phyloP scores from a whole-genome alignment of 768 basidiomycete species.

The Leccinum incarnatum region DNA sequence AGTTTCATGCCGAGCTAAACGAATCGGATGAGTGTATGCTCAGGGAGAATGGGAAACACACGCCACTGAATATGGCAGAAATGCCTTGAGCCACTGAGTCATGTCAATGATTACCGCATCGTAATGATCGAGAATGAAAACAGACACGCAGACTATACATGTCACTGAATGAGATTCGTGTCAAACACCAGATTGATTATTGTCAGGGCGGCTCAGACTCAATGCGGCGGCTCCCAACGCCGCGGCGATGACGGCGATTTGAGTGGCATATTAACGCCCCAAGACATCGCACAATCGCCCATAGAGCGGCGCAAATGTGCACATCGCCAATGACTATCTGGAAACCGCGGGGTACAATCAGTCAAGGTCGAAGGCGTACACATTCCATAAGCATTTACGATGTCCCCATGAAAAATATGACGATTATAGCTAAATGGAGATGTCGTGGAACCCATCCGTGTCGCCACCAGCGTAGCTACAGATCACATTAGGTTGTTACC shows the following conservation, averaged over 20 bases:
- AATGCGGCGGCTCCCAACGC: conserved; percentile 62
- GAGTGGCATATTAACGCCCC: conserved; percentile 68
- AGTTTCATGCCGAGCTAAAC: conserved; percentile 68
- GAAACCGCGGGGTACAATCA: neutral
- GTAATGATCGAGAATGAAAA: conserved; percentile 12
- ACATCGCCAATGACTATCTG: conserved; percentile 74
- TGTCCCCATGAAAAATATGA: conserved; percentile 43
- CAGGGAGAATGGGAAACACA: conserved; percentile 33
- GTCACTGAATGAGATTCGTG: conserved; percentile 67
- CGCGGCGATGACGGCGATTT: conserved; percentile 58
- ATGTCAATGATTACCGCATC: conserved; percentile 13
- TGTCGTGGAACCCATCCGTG: conserved; percentile 43
- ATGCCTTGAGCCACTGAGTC: conserved; percentile 64
- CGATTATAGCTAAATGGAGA: conserved; percentile 7
- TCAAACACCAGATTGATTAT: neutral
- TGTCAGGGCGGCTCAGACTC: conserved; percentile 24
- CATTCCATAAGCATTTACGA: conserved; percentile 42
- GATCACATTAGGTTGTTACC: neutral
- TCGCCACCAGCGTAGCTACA: conserved; percentile 72
- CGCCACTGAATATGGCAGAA: conserved; percentile 61
- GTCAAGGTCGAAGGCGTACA: neutral
- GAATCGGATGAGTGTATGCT: neutral
- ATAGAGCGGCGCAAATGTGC: conserved; percentile 80
- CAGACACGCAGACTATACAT: conserved; percentile 74
- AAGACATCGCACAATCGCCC: conserved; percentile 74